phyloP scores from a whole-genome alignment of 176 grass and related monocot species.

The Musa acuminata region DNA sequence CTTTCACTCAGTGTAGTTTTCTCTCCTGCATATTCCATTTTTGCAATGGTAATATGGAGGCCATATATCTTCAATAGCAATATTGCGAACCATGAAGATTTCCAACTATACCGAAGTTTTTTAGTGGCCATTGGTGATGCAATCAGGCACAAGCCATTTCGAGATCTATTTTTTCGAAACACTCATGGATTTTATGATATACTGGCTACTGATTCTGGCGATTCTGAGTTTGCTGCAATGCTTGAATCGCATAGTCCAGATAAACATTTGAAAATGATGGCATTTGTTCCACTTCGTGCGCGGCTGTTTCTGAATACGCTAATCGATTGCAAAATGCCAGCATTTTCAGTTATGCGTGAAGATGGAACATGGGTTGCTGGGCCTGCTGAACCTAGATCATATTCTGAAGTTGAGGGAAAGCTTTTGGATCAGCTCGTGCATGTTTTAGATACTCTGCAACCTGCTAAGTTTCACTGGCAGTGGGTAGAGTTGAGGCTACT shows the following conservation, averaged over 20 bases:
- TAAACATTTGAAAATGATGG: conserved; percentile 62
- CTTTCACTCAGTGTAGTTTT: conserved; percentile 64
- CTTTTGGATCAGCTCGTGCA: conserved; percentile 71
- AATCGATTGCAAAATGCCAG: conserved; percentile 74
- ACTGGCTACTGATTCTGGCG: conserved; percentile 63
- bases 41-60: conserved; percentile 90
- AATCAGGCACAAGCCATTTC: conserved; percentile 78
- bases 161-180: conserved; percentile 80
- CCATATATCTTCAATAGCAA: conserved; percentile 54
- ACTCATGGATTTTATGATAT: conserved; percentile 68
- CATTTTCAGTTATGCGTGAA: conserved; percentile 34
- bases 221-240: conserved; percentile 89
- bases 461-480: conserved; percentile 99
- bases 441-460: conserved; percentile 80
- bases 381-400: conserved; percentile 36
- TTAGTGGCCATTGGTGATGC: conserved; percentile 56
- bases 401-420: conserved; percentile 48
- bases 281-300: conserved; percentile 81
- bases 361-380: conserved; percentile 57
- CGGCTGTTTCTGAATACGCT: conserved; percentile 83
- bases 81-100: conserved; percentile 49
- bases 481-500: conserved; percentile 98
- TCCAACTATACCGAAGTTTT: conserved; percentile 55
- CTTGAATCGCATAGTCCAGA: conserved; percentile 52
- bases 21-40: conserved; percentile 83